Conservation (phyloP, 1,139 yeast genomes). For the Lodderomyces pseudojiufengensis region DNA sequence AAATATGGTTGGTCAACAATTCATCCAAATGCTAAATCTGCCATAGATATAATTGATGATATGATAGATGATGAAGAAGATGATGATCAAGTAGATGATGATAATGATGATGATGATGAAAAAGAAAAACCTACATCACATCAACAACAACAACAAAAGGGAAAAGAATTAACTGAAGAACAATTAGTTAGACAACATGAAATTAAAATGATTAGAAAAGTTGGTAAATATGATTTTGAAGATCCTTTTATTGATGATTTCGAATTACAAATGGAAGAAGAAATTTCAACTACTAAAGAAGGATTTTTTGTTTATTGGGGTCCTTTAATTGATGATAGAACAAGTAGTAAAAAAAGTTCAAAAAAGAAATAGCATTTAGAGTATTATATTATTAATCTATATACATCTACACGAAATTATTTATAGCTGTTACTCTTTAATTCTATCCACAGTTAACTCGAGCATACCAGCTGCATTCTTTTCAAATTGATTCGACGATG, state of each 20-base stretch:
- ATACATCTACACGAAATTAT: too few species aligned
- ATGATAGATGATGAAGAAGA: conserved; percentile 60
- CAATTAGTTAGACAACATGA: conserved; percentile 43
- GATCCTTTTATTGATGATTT: conserved; percentile 98
- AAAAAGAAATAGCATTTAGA: conserved; percentile 8
- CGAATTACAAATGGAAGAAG: conserved; percentile 90
- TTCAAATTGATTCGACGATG: conserved; percentile 19
- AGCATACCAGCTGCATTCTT: conserved; percentile 38
- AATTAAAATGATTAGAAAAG: conserved; percentile 56
- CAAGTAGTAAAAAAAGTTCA: conserved; percentile 14
- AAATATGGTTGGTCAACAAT: conserved; percentile 77
- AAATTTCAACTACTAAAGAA: conserved; percentile 86
- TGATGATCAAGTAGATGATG: conserved; percentile 57
- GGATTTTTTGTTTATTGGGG: conserved; percentile 98
- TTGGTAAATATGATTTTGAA: conserved; percentile 85
- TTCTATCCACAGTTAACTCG: conserved; percentile 38
- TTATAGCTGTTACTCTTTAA: conserved; percentile 14
- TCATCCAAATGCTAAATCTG: conserved; percentile 65
- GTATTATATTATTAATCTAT: too few species aligned
- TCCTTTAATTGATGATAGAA: conserved; percentile 70
- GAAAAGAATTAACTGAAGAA: conserved; percentile 44
- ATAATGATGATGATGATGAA: conserved; percentile 36
- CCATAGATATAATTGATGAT: conserved; percentile 60
- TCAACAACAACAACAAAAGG: conserved; percentile 16
- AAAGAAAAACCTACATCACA: conserved; percentile 15